phyloP scores from a whole-genome alignment of 2,329 filamentous ascomycete genomes.

The Calonectria fujianensis region DNA sequence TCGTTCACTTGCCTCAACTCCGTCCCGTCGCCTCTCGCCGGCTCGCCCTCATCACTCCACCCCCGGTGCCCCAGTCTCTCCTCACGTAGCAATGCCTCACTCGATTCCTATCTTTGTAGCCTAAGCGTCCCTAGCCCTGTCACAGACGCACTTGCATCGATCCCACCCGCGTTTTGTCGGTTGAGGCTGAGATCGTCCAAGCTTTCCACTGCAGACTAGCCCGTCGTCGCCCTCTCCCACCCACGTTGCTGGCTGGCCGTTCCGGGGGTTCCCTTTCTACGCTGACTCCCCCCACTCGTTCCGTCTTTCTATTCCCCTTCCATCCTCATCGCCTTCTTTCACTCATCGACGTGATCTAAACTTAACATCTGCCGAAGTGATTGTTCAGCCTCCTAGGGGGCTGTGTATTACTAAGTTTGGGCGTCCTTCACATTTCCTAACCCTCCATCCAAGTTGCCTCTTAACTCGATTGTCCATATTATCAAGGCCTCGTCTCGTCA shows the following conservation, averaged over 20 bases:
- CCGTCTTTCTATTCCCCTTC: slow-evolving; percentile 50
- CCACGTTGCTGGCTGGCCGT: slow-evolving; percentile 37
- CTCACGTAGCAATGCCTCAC: slow-evolving; percentile 54
- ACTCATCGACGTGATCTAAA: slow-evolving; percentile 57
- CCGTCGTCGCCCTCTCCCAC: slow-evolving; percentile 47
- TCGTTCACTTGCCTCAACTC: background rate
- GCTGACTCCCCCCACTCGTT: slow-evolving; percentile 51
- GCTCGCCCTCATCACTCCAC: slow-evolving; percentile 36
- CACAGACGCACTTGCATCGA: slow-evolving; percentile 46
- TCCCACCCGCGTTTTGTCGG: slow-evolving; percentile 47
- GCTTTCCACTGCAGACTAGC: slow-evolving; percentile 47
- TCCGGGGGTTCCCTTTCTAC: slow-evolving; percentile 52
- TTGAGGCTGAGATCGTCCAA: slow-evolving; percentile 52
- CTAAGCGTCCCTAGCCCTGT: slow-evolving; percentile 41
- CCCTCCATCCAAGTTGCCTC: slow-evolving; percentile 60
- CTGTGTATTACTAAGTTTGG: slow-evolving; percentile 70
- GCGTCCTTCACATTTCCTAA: slow-evolving; percentile 52
- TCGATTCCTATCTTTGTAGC: slow-evolving; percentile 54
- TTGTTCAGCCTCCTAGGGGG: slow-evolving; percentile 63
- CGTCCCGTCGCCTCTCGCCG: slow-evolving; percentile 9
- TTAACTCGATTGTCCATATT: slow-evolving; percentile 61
- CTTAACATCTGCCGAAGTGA: slow-evolving; percentile 52
- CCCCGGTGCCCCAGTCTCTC: slow-evolving; percentile 39
- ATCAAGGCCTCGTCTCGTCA: slow-evolving; percentile 62
- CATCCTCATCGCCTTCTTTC: slow-evolving; percentile 57